Evolutionary conservation across 2,329 filamentous ascomycete species (phyloP).

Genomic region (Exophiala sp.): DNA sequence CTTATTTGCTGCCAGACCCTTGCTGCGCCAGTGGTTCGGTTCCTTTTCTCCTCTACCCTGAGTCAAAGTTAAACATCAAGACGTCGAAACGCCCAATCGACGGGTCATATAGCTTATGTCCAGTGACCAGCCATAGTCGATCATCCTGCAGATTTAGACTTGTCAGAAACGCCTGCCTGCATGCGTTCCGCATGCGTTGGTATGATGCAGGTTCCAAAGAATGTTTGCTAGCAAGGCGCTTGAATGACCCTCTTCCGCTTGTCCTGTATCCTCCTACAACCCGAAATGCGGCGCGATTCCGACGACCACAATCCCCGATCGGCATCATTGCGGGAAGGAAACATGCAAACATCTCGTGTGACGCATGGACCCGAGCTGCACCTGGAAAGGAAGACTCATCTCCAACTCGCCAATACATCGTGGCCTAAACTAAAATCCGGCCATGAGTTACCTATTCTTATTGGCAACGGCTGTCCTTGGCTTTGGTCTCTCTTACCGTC

Average conservation of each 20-base stretch:
- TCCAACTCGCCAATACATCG: background rate
- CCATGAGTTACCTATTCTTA: background rate
- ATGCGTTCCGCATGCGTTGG: slow-evolving; percentile 7
- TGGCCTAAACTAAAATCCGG: background rate
- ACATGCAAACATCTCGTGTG: background rate
- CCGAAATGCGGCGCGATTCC: background rate
- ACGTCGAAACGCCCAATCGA: too few species aligned
- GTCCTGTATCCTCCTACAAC: background rate
- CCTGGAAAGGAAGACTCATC: background rate
- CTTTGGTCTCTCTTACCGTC: background rate
- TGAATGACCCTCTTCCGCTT: background rate
- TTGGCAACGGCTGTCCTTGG: background rate
- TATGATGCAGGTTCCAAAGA: slow-evolving; percentile 1
- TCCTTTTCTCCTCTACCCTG: too few species aligned
- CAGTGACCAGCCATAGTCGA: background rate
- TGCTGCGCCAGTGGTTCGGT: too few species aligned
- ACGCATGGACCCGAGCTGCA: background rate
- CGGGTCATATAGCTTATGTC: background rate
- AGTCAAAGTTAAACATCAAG: too few species aligned
- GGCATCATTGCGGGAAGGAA: background rate
- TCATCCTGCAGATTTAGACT: background rate
- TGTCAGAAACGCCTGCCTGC: background rate
- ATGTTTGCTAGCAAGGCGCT: background rate
- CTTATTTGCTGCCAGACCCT: too few species aligned
- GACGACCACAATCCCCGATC: background rate